These are phyloP conservation scores for Firmiana major DNA, from an alignment of 345 rosid genomes.

Conservation along the genomic window DNA sequence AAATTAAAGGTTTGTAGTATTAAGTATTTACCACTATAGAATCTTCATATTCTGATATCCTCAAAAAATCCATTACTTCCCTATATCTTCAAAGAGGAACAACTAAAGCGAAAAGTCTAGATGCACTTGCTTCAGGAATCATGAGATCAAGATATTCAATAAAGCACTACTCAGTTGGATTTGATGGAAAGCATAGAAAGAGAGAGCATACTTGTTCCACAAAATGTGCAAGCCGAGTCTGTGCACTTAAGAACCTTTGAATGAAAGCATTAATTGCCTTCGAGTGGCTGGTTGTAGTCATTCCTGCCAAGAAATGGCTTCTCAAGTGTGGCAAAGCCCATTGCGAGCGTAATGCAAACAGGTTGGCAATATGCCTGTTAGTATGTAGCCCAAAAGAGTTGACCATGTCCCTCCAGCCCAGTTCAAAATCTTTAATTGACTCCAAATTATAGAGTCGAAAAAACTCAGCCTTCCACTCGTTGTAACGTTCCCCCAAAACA, in stretches of 20 bases:
- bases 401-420: conserved; percentile 95
- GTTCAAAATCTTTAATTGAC: conserved; percentile 74
- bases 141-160: neutral
- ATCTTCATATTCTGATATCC: neutral
- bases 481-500: conserved; percentile 85
- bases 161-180: neutral
- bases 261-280: conserved; percentile 86
- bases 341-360: conserved; percentile 57
- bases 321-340: conserved; percentile 93
- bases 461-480: conserved; percentile 92
- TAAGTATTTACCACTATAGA: neutral
- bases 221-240: conserved; percentile 84
- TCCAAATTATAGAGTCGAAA: conserved; percentile 79
- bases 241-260: conserved; percentile 88
- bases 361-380: conserved; percentile 73
- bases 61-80: neutral
- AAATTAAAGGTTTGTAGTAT: neutral
- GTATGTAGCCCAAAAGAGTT: conserved; percentile 73
- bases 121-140: conserved; percentile 1
- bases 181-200: conserved; percentile 4
- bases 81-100: neutral
- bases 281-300: conserved; percentile 70
- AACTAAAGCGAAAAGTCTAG: neutral
- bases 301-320: conserved; percentile 84
- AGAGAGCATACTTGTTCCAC: conserved; percentile 73